Conservation (phyloP, 257 asterid genomes). For the Apocynum venetum region DNA sequence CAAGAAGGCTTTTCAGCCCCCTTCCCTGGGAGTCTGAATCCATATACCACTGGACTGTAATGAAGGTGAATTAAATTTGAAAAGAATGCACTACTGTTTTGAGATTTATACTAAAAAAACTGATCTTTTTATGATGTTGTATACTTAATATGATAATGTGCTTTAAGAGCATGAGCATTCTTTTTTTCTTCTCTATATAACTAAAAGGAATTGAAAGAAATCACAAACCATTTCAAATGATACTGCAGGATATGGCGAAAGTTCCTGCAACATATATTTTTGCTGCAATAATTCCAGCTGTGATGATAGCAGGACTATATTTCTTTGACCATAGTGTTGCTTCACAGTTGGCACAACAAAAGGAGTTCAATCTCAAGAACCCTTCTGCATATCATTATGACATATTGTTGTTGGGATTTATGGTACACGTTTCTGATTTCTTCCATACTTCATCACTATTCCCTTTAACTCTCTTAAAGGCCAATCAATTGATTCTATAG, state of each 20-base stretch:
- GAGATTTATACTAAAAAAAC: no score
- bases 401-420: conserved; percentile 49
- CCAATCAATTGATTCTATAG: background rate
- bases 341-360: conserved; percentile 56
- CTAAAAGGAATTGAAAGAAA: background rate
- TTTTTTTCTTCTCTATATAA: background rate
- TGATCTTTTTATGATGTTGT: no score
- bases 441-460: background rate
- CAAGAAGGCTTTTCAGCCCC: conserved; percentile 42
- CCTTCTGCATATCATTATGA: conserved; percentile 58
- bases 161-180: no score
- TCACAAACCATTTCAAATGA: background rate
- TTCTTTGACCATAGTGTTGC: conserved; percentile 71
- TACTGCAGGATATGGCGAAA: conserved; percentile 49
- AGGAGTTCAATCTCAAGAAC: conserved; percentile 58
- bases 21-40: conserved; percentile 46
- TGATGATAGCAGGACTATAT: conserved; percentile 57
- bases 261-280: conserved; percentile 44
- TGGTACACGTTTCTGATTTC: conserved; percentile 29
- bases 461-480: background rate
- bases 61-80: conserved; percentile 29
- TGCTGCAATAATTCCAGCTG: conserved; percentile 47
- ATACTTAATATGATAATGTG: no score
- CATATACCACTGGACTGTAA: conserved; percentile 46
- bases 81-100: no score